A percentile compares a stretch with the other conserved stretches of the same genome.
phyloP scores from a whole-genome alignment of 257 asterid species.

The Scutellaria galericulata region DNA sequence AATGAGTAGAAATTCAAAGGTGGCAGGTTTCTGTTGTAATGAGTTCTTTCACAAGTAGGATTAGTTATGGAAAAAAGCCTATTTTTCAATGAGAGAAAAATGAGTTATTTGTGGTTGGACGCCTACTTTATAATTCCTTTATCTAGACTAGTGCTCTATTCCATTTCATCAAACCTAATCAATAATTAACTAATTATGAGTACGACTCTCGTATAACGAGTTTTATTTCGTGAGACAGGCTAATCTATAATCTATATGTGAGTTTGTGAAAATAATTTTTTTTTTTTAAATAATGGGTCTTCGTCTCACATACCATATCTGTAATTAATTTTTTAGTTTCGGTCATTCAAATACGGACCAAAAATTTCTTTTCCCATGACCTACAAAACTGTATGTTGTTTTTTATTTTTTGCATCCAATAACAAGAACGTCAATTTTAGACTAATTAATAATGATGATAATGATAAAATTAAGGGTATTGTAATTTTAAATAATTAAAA shows the following conservation, averaged over 20 bases:
- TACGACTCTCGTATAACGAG: too few species aligned
- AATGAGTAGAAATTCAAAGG: slow-evolving; percentile 31
- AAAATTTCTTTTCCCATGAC: not conserved
- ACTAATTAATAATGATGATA: too few species aligned
- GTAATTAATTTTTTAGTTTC: not conserved
- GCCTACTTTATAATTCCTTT: slow-evolving; percentile 32
- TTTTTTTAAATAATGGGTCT: too few species aligned
- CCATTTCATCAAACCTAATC: not conserved
- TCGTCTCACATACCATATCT: too few species aligned
- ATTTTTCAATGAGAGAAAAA: not conserved
- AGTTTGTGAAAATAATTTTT: too few species aligned
- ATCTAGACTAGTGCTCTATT: not conserved
- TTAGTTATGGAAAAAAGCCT: slow-evolving; percentile 30
- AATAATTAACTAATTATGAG: too few species aligned
- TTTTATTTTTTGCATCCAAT: too few species aligned
- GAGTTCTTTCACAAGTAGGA: slow-evolving; percentile 35
- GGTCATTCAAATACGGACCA: not conserved
- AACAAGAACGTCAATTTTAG: too few species aligned
- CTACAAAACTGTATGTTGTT: not conserved
- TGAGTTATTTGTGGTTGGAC: slow-evolving; percentile 34
- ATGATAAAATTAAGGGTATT: too few species aligned
- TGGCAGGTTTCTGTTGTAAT: slow-evolving; percentile 32
- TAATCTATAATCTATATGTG: too few species aligned
- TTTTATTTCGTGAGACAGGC: too few species aligned
- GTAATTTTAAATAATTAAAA: too few species aligned